Conservation (phyloP, 768 basidiomycete genomes). For the Tylopilus balloui region DNA sequence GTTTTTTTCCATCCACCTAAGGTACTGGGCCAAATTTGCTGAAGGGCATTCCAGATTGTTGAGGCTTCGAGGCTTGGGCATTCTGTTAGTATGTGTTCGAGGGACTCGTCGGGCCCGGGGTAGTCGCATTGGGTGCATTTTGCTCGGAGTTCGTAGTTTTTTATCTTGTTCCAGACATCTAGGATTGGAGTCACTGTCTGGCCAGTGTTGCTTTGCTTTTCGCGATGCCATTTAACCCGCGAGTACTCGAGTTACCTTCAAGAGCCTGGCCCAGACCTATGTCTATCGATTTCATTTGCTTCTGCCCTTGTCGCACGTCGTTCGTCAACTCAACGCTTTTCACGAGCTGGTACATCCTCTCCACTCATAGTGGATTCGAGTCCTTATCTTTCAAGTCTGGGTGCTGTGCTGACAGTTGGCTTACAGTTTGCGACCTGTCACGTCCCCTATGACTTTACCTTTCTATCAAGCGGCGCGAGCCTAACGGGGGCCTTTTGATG, state of each 20-base stretch:
- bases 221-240: too few species aligned
- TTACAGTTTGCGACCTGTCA: not conserved
- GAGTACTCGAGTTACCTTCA: too few species aligned
- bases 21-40: not conserved
- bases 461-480: not conserved
- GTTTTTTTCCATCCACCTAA: not conserved
- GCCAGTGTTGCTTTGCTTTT: too few species aligned
- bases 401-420: conserved; percentile 6
- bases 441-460: not conserved
- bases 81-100: not conserved
- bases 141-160: not conserved
- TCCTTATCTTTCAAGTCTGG: not conserved
- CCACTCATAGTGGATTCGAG: conserved; percentile 9
- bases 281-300: not conserved
- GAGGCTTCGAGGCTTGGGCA: not conserved
- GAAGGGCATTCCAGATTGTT: not conserved
- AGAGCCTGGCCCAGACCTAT: too few species aligned
- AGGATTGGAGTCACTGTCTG: too few species aligned
- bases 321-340: not conserved
- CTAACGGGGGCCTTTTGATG: conserved; percentile 1
- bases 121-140: not conserved
- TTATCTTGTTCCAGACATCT: not conserved
- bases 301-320: conserved; percentile 2
- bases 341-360: not conserved
- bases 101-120: not conserved